phyloP scores from a whole-genome alignment of 225 moss, liverwort and hornwort species.

The Marchantia paleacea region DNA sequence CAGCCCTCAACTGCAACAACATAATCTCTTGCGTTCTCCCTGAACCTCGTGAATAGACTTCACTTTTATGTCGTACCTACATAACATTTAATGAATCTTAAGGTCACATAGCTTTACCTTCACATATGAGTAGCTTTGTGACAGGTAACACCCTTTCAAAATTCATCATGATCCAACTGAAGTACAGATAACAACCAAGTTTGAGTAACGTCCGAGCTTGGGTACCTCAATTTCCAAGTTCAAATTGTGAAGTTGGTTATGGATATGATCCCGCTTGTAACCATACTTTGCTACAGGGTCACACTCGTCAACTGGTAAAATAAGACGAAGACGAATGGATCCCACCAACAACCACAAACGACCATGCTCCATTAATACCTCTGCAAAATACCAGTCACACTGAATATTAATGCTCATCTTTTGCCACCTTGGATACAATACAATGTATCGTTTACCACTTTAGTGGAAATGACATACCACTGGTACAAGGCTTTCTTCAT shows the following conservation, averaged over 20 bases:
- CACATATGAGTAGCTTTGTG: not conserved
- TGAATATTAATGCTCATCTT: too few relatives aligned
- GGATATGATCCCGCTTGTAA: slow-evolving; percentile 54
- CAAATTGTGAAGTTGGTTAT: slow-evolving; percentile 41
- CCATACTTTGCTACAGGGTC: slow-evolving; percentile 84
- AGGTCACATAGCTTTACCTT: not conserved
- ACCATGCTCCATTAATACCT: slow-evolving; percentile 54
- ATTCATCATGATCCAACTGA: not conserved
- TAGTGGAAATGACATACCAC: too few relatives aligned
- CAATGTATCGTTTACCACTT: too few relatives aligned
- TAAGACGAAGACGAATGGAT: slow-evolving; percentile 61
- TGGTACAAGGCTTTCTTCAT: too few relatives aligned
- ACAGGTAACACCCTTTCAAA: not conserved
- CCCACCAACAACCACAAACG: slow-evolving; percentile 71
- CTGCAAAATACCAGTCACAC: slow-evolving; percentile 14
- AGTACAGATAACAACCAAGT: not conserved
- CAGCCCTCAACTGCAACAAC: slow-evolving; percentile 42
- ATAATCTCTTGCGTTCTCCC: slow-evolving; percentile 43
- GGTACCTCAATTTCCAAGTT: slow-evolving; percentile 66
- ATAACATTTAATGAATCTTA: not conserved
- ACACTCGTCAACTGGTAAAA: slow-evolving; percentile 68
- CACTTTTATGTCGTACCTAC: slow-evolving; percentile 65
- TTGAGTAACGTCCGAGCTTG: not conserved
- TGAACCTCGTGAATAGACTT: slow-evolving; percentile 65
- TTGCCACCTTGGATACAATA: too few relatives aligned